Evolutionary conservation across 163 green algal species (phyloP).

Genomic region (Chlamydomonas reinhardtii): DNA sequence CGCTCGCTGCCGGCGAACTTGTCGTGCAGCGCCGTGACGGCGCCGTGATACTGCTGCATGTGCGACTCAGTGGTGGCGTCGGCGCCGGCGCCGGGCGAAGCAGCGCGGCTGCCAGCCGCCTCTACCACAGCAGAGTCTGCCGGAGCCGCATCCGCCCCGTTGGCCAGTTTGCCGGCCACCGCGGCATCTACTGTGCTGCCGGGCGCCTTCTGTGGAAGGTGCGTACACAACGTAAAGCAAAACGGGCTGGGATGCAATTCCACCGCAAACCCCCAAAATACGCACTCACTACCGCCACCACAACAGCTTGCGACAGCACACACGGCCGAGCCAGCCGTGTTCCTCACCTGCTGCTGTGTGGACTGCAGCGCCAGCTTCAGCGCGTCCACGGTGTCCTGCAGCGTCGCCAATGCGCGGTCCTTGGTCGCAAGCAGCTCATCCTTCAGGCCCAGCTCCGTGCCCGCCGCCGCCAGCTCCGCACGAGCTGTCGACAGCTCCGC

Average conservation of each 20-base stretch:
- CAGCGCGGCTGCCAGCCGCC: too few species aligned
- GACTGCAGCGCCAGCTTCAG: slow-evolving; percentile 26
- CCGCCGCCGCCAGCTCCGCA: not conserved
- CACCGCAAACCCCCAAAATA: too few species aligned
- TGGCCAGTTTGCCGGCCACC: too few species aligned
- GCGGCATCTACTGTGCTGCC: too few species aligned
- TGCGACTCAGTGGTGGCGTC: not conserved
- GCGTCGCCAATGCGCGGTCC: slow-evolving; percentile 16
- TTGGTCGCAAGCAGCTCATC: slow-evolving; percentile 27
- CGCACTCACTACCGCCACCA: too few species aligned
- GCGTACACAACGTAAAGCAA: too few species aligned
- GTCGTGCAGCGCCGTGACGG: slow-evolving; percentile 10
- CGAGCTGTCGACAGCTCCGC: not conserved
- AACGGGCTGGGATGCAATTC: too few species aligned
- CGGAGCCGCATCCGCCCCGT: too few species aligned
- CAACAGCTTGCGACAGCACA: too few species aligned
- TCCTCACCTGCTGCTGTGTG: not conserved
- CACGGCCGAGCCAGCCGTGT: too few species aligned
- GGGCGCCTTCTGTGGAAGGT: too few species aligned
- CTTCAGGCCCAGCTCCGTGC: slow-evolving; percentile 14
- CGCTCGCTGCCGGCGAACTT: slow-evolving; percentile 36
- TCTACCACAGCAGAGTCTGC: too few species aligned
- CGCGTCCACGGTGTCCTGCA: slow-evolving; percentile 45
- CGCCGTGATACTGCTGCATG: slow-evolving; percentile 20
- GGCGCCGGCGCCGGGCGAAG: not conserved